Evolutionary conservation across 2,329 filamentous ascomycete genomes (phyloP), one percentile per base, ranked within the genome.

Genomic region (Fusarium compactum): DNA sequence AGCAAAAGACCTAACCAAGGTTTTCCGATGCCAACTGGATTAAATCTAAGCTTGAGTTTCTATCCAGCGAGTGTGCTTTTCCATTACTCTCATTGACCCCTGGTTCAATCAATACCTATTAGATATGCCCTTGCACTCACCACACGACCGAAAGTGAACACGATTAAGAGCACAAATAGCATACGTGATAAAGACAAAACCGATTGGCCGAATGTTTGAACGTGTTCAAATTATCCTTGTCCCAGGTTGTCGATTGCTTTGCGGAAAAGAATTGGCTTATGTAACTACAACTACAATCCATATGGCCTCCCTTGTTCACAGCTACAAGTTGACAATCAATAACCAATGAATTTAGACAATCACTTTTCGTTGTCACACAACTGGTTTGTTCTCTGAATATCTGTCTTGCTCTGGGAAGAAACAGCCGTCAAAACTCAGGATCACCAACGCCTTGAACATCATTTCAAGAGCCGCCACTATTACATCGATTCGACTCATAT

Each of bases 1-100:
- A 20, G 18, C 45, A 16, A 47, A 29, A 20, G 8, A 20, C 12
- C 6, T 4, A 15, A n/a, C 8, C 2, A 46, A 14, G 8, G 14
- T n/a, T 5, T 9, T 14, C 14, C 6, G 6, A 46, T n/a, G 3
- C 16, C 5, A 10, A n/a, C 4, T 38, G 2, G 5, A 7, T n/a
- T 11, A 3, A 7, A 11, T n/a, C 1, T 2, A 11, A n/a, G 34
- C 18, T 38, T 6, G 1, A n/a, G 18, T 11, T n/a, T 2, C 3
- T n/a, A 38, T n/a, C 10, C 18, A n/a, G 6, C 5, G 1, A 38
- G 2, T 38, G 10, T 7, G 6, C 0, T 38, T 38, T n/a, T 30
- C 5, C 18, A 22, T 22, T 8, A 18, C 10, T 25, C 10, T 10
- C 4, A 7, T n/a, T 12, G 9, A 38, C 34, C 6, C n/a, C 10